Evolutionary conservation across 768 basidiomycete species (phyloP).

Genomic region (Boletus rubescentipes): DNA sequence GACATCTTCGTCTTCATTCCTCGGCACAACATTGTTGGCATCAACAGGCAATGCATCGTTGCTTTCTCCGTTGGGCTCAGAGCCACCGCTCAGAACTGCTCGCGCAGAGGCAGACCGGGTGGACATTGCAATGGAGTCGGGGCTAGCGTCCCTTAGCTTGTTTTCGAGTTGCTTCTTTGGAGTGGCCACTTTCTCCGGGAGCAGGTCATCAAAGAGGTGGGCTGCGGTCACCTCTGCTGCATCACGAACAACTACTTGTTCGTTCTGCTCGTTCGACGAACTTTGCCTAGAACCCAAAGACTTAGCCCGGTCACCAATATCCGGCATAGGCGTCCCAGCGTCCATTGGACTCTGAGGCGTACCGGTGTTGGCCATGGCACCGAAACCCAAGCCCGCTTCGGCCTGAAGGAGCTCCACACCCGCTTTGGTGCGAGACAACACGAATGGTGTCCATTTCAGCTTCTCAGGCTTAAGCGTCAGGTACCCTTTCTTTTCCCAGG

Average conservation of each 20-base stretch:
- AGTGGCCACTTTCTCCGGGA: slow-evolving; percentile 13
- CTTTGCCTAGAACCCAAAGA: slow-evolving; percentile 14
- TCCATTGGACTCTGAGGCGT: slow-evolving; percentile 22
- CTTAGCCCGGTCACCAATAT: slow-evolving; percentile 17
- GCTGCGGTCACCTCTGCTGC: slow-evolving; percentile 24
- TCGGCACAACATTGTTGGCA: background rate
- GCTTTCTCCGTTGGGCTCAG: slow-evolving; percentile 6
- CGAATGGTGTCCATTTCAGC: slow-evolving; percentile 94
- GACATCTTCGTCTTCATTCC: slow-evolving; percentile 10
- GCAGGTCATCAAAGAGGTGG: slow-evolving; percentile 33
- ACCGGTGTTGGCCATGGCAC: slow-evolving; percentile 3
- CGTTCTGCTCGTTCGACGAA: slow-evolving; percentile 16
- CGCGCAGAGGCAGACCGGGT: slow-evolving; percentile 22
- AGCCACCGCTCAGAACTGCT: slow-evolving; percentile 13
- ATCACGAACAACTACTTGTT: slow-evolving; percentile 8
- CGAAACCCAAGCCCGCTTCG: slow-evolving; percentile 14
- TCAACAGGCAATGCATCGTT: slow-evolving; percentile 9
- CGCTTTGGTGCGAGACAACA: slow-evolving; percentile 51
- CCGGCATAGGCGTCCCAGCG: slow-evolving; percentile 22
- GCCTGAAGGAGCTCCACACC: slow-evolving; percentile 29
- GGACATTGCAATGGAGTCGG: slow-evolving; percentile 18
- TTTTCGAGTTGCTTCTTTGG: slow-evolving; percentile 22
- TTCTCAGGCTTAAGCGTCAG: slow-evolving; percentile 74
- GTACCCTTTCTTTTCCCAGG: slow-evolving; percentile 79
- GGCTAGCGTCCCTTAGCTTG: slow-evolving; percentile 12